Conservation (phyloP, 106 monocot genomes). For the Platanthera zijinensis region DNA sequence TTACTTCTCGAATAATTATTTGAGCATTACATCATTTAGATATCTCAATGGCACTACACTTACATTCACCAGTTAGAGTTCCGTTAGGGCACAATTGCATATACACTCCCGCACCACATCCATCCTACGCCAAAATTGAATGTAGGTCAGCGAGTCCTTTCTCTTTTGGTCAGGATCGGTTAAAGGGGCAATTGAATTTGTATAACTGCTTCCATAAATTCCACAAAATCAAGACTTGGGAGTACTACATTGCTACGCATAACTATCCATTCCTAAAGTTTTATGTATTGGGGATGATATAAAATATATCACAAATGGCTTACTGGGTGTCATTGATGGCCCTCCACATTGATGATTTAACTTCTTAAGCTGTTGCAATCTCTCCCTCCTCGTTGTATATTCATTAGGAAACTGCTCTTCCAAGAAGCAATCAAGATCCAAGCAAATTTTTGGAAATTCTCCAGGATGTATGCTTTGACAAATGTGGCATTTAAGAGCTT, state of each 20-base stretch:
- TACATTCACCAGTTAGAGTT: no score
- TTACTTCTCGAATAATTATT: no score
- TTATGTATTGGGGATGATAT: neutral
- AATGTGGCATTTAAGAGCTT: conserved; percentile 31
- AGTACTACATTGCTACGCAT: neutral
- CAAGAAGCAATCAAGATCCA: conserved; percentile 53
- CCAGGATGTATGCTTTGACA: conserved; percentile 46
- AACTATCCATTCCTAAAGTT: neutral
- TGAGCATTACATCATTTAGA: no score
- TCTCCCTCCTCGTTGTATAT: conserved; percentile 30
- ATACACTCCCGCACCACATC: no score
- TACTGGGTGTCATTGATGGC: conserved; percentile 30
- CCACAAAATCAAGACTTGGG: neutral
- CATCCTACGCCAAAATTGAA: no score
- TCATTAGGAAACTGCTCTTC: conserved; percentile 50
- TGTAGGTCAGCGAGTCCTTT: neutral
- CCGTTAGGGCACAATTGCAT: no score
- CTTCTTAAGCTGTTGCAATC: conserved; percentile 10
- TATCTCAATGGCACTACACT: no score
- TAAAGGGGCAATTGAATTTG: neutral
- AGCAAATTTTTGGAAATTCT: conserved; percentile 53
- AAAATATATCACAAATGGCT: conserved; percentile 11
- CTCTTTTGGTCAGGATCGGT: neutral
- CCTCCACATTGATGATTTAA: conserved; percentile 8
- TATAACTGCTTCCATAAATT: neutral